A percentile compares a stretch with the other conserved stretches of the same genome.
Conservation (phyloP, 306 rosid species). For the Cucurbita moschata region DNA sequence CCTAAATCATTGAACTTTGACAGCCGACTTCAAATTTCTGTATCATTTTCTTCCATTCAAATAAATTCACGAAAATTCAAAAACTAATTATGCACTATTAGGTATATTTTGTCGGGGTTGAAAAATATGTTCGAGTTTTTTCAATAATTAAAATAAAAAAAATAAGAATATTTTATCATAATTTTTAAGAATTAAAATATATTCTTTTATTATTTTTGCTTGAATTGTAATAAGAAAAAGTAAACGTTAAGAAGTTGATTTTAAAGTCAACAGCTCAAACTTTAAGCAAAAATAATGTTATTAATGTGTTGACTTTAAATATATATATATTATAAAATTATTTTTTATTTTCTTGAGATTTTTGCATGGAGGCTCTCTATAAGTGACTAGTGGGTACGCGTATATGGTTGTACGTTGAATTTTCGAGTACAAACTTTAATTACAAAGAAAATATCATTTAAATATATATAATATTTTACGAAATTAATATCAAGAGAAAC, state of each 20-base stretch:
- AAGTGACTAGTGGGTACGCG: no score
- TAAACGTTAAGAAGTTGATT: not conserved
- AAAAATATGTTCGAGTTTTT: no score
- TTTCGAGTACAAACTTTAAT: not conserved
- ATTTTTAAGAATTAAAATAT: no score
- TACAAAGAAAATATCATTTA: no score
- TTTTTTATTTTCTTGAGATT: not conserved
- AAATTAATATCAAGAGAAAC: no score
- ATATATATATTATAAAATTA: not conserved
- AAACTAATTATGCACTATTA: no score
- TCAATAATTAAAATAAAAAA: no score
- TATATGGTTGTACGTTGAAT: not conserved
- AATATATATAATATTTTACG: not conserved
- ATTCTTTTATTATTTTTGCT: no score
- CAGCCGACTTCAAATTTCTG: slow-evolving; percentile 1
- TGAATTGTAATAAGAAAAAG: not conserved
- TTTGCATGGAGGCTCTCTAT: not conserved
- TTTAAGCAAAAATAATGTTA: not conserved
- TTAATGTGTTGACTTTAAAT: not conserved
- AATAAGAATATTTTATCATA: no score
- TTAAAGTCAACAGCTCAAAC: not conserved
- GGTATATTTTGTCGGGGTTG: no score
- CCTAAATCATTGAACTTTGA: slow-evolving; percentile 4
- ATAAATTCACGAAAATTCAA: not conserved
- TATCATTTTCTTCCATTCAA: not conserved